A percentile compares a stretch with the other conserved stretches of the same genome.
These are phyloP conservation scores for Paramyrothecium sp. DNA, from an alignment of 2,329 filamentous ascomycete species.

Conservation along the genomic window DNA sequence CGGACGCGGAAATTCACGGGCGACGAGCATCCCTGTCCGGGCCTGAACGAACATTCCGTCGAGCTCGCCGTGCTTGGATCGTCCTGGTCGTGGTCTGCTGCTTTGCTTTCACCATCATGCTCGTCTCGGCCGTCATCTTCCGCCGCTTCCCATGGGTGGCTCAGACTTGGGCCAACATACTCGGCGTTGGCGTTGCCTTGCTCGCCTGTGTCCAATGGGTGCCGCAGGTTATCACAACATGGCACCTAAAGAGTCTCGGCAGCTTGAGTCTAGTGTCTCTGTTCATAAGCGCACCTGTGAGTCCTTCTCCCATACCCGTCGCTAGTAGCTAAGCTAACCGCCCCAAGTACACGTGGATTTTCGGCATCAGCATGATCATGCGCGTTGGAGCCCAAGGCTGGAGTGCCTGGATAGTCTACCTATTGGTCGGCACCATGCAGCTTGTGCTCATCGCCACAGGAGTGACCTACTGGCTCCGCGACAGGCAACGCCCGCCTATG, in stretches of 20 bases:
- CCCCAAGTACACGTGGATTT: neutral
- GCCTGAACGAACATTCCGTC: neutral
- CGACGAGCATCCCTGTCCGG: neutral
- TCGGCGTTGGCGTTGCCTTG: neutral
- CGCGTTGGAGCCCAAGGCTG: neutral
- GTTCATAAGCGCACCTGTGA: neutral
- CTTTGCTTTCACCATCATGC: slow-evolving; percentile 2
- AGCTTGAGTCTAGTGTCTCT: neutral
- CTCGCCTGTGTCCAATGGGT: slow-evolving; percentile 2
- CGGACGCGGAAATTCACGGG: neutral
- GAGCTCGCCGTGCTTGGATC: neutral
- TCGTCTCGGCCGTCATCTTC: neutral
- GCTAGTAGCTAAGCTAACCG: neutral
- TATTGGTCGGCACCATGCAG: neutral
- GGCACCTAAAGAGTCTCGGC: neutral
- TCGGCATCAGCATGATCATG: slow-evolving; percentile 3
- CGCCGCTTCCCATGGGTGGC: slow-evolving; percentile 2
- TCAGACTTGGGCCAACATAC: slow-evolving; percentile 1
- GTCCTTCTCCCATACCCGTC: neutral
- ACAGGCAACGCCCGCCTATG: neutral
- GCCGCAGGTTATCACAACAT: neutral
- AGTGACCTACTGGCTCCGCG: neutral
- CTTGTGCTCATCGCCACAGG: neutral
- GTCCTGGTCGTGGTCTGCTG: neutral
- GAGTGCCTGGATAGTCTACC: slow-evolving; percentile 1